Conservation (phyloP, 768 basidiomycete genomes). For the Coprinopsis strossmayeri region DNA sequence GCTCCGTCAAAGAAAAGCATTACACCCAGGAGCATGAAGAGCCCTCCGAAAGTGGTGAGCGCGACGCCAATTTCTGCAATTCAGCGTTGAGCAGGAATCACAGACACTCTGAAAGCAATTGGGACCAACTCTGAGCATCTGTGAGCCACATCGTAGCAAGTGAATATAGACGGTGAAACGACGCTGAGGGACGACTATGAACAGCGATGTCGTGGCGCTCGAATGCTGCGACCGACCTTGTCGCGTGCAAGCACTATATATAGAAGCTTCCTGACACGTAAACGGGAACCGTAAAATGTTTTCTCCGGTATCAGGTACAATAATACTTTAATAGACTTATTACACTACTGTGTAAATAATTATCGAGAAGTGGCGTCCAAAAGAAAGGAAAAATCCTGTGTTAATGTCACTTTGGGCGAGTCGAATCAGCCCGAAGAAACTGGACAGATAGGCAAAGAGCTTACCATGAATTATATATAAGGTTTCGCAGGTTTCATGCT, state of each 20-base stretch:
- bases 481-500: not conserved
- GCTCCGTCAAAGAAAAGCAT: slow-evolving; percentile 97
- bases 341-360: not conserved
- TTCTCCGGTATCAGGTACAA: too few relatives aligned
- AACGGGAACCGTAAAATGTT: too few relatives aligned
- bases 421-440: too few relatives aligned
- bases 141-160: slow-evolving; percentile 51
- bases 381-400: not conserved
- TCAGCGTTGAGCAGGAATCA: too few relatives aligned
- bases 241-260: slow-evolving; percentile 7
- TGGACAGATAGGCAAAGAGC: not conserved
- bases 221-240: not conserved
- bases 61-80: slow-evolving; percentile 88
- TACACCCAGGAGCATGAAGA: slow-evolving; percentile 96
- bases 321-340: not conserved
- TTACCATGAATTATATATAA: too few relatives aligned
- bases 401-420: not conserved
- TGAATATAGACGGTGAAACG: not conserved
- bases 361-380: not conserved
- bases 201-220: too few relatives aligned
- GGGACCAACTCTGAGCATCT: slow-evolving; percentile 57
- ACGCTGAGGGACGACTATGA: not conserved
- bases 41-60: slow-evolving; percentile 87
- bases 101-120: too few relatives aligned
- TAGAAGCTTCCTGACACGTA: slow-evolving; percentile 8